Base-by-base conservation (phyloP, 768 basidiomycete genomes). In the Phallus indusiatus region DNA sequence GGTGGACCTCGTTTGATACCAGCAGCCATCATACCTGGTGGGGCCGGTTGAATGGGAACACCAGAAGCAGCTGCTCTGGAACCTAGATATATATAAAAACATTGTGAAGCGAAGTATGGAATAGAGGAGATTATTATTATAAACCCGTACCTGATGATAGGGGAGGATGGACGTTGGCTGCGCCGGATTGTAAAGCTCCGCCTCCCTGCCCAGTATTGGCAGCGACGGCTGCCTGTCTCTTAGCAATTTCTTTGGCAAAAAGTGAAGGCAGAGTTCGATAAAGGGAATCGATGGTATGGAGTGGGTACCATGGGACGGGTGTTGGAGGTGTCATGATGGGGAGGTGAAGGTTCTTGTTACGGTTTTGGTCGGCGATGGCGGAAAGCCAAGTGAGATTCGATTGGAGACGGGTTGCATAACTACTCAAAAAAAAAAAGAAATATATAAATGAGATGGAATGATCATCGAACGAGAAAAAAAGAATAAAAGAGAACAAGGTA, bases 371-470 rank as follows among this genome's bases (percentile, higher is more conserved):
- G 47, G 81, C 83, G n/a, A 79, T 81, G 18, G 81, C 78, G 50
- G 85, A 85, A 63, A 89, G 70, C 83, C 83, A 89, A 1, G 78
- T 73, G 14, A 90, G 74, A 68, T 90, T 90, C 33, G 82, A 78
- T 64, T 89, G 85, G 46, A 90, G 70, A 52, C 87, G 81, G 12
- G 59, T 55, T 2, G 78, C 70, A 70, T 81, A 89, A 66, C 88
- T 61, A 46, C 18, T 7, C 28, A 28, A 7, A 7, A 28, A 7
- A 28, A 28, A 28, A 7, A 7, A 28, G 28, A 28, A 28, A 37
- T 33, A 35, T 35, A 17, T 14, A 34, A n/a, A 46, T 48, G 10
- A 28, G 28, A 28, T 7, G 7, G 7, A 28, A 7, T 2, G 28
- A 28, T 89, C 63, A 28, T 51, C 21, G 42, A 21, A 12, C 46